phyloP scores from a whole-genome alignment of 805 yeast species.

The Monosporozyma yasuniensis region DNA sequence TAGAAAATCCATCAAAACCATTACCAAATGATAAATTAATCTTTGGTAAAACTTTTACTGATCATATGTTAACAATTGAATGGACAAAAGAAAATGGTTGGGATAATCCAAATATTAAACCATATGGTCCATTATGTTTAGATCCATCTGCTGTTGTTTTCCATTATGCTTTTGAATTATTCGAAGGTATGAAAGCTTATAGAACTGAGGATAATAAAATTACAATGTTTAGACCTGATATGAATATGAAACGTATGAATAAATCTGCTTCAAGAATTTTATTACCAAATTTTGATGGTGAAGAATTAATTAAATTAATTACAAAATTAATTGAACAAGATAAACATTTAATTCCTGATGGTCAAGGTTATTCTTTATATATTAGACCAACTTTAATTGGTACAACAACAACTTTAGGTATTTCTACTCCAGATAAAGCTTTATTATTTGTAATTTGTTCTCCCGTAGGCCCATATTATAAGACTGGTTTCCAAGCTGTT shows the following conservation, averaged over 20 bases:
- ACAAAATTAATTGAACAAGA: constrained; percentile 69
- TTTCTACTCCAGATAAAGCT: constrained; percentile 71
- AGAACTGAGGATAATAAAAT: constrained; percentile 48
- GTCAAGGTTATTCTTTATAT: constrained; percentile 83
- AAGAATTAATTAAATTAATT: constrained; percentile 64
- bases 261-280: constrained; percentile 82
- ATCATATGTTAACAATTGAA: constrained; percentile 79
- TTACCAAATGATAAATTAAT: constrained; percentile 52
- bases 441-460: constrained; percentile 78
- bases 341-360: constrained; percentile 66
- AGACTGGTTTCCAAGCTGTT: constrained; percentile 95
- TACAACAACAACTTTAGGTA: constrained; percentile 81
- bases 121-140: constrained; percentile 63
- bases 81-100: constrained; percentile 76
- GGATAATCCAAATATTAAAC: constrained; percentile 79
- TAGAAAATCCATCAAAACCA: constrained; percentile 41
- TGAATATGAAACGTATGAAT: constrained; percentile 86
- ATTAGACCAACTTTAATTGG: constrained; percentile 93
- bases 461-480: constrained; percentile 94
- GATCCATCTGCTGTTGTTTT: constrained; percentile 87
- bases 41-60: constrained; percentile 69
- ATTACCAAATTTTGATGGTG: constrained; percentile 75
- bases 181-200: constrained; percentile 95
- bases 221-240: constrained; percentile 82
- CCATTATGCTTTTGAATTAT: constrained; percentile 90